Evolutionary conservation across 805 yeast species (phyloP).

Genomic region (Saccharomyces mikatae): DNA sequence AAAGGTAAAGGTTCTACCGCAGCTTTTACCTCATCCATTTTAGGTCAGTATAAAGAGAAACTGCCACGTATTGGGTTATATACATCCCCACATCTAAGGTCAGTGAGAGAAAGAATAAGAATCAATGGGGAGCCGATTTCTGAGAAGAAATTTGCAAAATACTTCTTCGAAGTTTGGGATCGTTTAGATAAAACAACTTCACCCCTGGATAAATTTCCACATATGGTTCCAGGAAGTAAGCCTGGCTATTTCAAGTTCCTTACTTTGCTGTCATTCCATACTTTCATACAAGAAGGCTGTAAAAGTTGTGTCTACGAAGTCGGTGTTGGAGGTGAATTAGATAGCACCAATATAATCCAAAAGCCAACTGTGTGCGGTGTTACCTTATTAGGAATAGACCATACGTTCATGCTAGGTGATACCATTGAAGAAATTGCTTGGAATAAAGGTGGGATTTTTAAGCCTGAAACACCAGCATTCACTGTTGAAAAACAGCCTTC

Average conservation of each 20-base stretch:
- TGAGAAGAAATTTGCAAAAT: conserved; percentile 72
- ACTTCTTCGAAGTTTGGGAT: conserved; percentile 94
- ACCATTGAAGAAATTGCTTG: conserved; percentile 87
- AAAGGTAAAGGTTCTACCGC: conserved; percentile 98
- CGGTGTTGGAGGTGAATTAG: conserved; percentile 97
- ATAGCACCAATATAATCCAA: conserved; percentile 84
- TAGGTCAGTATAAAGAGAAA: conserved; percentile 47
- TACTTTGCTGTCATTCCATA: conserved; percentile 85
- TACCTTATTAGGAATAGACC: conserved; percentile 84
- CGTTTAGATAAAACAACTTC: conserved; percentile 46
- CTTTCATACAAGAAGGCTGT: conserved; percentile 81
- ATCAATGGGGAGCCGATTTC: conserved; percentile 80
- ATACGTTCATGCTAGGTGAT: conserved; percentile 74
- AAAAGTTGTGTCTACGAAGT: conserved; percentile 94
- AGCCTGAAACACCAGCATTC: conserved; percentile 56
- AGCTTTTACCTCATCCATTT: conserved; percentile 80
- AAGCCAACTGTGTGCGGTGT: conserved; percentile 82
- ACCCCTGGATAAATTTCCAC: conserved; percentile 54
- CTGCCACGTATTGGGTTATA: conserved; percentile 72
- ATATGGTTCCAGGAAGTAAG: conserved; percentile 61
- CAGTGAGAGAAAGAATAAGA: conserved; percentile 85
- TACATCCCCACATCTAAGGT: conserved; percentile 90
- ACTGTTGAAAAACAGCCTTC: conserved; percentile 52
- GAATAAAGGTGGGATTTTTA: conserved; percentile 94
- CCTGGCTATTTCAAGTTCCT: conserved; percentile 92